Evolutionary conservation across 345 rosid species (phyloP).

Genomic region (Populus euphratica): DNA sequence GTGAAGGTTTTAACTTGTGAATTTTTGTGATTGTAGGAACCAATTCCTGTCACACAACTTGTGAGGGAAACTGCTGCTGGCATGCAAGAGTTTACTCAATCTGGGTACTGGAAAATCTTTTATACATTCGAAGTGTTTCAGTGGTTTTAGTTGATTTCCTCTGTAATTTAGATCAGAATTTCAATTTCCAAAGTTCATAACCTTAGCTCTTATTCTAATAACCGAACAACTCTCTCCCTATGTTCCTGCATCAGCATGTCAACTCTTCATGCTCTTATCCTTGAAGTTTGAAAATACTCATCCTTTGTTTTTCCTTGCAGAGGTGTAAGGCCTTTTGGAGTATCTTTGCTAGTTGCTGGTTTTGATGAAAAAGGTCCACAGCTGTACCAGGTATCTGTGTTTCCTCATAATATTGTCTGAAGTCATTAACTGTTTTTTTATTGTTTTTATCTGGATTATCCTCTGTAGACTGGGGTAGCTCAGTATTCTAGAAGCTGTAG

Average conservation of each 20-base stretch:
- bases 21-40: slow-evolving; percentile 50
- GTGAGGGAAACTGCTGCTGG: slow-evolving; percentile 98
- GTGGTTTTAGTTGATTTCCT: neutral
- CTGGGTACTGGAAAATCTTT: slow-evolving; percentile 53
- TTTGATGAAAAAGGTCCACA: slow-evolving; percentile 95
- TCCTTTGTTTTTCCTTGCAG: slow-evolving; percentile 32
- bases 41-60: slow-evolving; percentile 96
- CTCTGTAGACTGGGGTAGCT: neutral
- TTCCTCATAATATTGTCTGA: neutral
- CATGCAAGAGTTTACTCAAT: slow-evolving; percentile 97
- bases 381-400: slow-evolving; percentile 62
- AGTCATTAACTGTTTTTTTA: neutral
- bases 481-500: neutral
- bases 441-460: neutral
- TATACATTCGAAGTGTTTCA: neutral
- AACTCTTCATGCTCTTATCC: neutral
- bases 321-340: slow-evolving; percentile 97
- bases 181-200: neutral
- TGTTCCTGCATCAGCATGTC: neutral
- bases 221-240: neutral
- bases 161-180: neutral
- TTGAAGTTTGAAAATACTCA: neutral
- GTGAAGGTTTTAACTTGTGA: neutral
- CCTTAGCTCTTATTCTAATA: neutral
- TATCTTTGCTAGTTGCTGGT: slow-evolving; percentile 86